Evolutionary conservation across 768 basidiomycete species (phyloP).

Genomic region (Coprinopsis sp.): DNA sequence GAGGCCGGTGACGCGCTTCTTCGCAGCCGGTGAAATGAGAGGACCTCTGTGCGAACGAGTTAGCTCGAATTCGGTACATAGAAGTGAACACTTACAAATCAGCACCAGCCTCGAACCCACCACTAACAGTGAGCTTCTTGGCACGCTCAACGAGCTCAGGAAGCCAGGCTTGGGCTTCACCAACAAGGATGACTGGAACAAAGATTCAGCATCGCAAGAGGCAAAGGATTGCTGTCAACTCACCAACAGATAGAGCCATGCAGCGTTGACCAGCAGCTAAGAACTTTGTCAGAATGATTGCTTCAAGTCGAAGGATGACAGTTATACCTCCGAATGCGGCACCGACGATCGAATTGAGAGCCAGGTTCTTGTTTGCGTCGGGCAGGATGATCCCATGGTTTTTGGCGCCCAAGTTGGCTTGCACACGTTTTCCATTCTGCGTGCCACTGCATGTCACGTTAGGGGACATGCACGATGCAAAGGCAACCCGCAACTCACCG

Average conservation of each 20-base stretch:
- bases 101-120: slow-evolving; percentile 83
- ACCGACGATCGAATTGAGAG: slow-evolving; percentile 87
- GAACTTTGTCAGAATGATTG: slow-evolving; percentile 11
- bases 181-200: slow-evolving; percentile 74
- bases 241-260: slow-evolving; percentile 93
- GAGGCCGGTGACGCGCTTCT: slow-evolving; percentile 67
- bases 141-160: slow-evolving; percentile 83
- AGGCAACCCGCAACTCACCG: slow-evolving; percentile 36
- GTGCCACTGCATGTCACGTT: slow-evolving; percentile 53
- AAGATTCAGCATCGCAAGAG: too few relatives aligned
- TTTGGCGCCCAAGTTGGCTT: slow-evolving; percentile 87
- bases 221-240: slow-evolving; percentile 18
- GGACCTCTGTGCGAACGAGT: slow-evolving; percentile 48
- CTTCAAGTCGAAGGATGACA: neutral
- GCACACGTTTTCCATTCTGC: slow-evolving; percentile 83
- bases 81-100: slow-evolving; percentile 57
- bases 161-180: slow-evolving; percentile 74
- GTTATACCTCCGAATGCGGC: slow-evolving; percentile 89
- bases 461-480: neutral
- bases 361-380: slow-evolving; percentile 90
- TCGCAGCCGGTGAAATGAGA: slow-evolving; percentile 78
- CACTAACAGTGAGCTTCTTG: slow-evolving; percentile 72
- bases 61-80: slow-evolving; percentile 1
- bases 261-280: slow-evolving; percentile 93
- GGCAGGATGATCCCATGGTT: slow-evolving; percentile 94